Conservation (phyloP, 2,329 filamentous ascomycete species). For the Fusarium sp. region DNA sequence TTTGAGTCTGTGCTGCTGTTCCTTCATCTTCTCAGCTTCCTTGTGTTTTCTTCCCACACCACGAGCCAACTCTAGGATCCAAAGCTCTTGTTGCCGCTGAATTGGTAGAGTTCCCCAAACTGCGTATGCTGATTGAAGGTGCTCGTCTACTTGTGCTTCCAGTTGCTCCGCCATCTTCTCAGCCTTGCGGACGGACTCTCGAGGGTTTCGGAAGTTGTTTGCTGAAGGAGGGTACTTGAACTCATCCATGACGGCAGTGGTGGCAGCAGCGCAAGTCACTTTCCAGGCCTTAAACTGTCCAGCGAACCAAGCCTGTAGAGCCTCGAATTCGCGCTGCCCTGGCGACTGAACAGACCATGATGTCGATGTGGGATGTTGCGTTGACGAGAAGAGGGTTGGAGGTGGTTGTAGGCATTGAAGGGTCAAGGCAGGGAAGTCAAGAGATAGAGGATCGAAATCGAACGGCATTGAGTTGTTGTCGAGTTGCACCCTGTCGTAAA, state of each 20-base stretch:
- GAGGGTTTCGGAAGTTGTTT: constrained; percentile 57
- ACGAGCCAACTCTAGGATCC: constrained; percentile 72
- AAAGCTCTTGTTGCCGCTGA: constrained; percentile 69
- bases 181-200: constrained; percentile 61
- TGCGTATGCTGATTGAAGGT: constrained; percentile 80
- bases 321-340: constrained; percentile 77
- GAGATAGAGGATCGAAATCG: constrained; percentile 85
- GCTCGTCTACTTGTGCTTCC: constrained; percentile 77
- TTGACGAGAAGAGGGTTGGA: constrained; percentile 83
- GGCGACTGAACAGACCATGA: constrained; percentile 88
- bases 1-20: constrained; percentile 62
- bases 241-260: constrained; percentile 64
- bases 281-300: constrained; percentile 77
- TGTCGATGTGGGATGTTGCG: constrained; percentile 79
- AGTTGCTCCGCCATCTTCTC: constrained; percentile 68
- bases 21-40: constrained; percentile 64
- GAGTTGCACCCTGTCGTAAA: constrained; percentile 62
- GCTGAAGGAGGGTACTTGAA: constrained; percentile 61
- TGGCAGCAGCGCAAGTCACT: constrained; percentile 62
- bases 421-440: constrained; percentile 88
- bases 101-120: constrained; percentile 77
- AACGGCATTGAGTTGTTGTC: constrained; percentile 69
- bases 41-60: constrained; percentile 68
- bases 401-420: constrained; percentile 84
- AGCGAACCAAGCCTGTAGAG: constrained; percentile 74